Evolutionary conservation across 768 basidiomycete species (phyloP).

Genomic region (Royoungia palumana): DNA sequence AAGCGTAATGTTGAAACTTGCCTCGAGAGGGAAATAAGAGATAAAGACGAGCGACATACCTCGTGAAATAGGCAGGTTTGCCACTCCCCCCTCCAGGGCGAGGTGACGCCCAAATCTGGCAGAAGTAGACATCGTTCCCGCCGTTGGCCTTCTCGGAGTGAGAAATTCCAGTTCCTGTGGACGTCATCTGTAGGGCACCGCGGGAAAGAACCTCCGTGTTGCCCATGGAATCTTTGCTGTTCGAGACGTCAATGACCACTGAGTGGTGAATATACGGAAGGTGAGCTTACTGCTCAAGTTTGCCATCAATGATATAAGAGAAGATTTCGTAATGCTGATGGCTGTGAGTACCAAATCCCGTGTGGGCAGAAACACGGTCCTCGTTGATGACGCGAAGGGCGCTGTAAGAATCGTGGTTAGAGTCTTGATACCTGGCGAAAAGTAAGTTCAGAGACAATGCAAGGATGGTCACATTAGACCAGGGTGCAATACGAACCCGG

Average conservation of each 20-base stretch:
- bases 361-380: constrained; percentile 71
- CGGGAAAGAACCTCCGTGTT: constrained; percentile 87
- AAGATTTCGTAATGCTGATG: constrained; percentile 92
- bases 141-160: constrained; percentile 71
- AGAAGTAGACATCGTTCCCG: constrained; percentile 48
- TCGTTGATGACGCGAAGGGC: constrained; percentile 89
- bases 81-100: constrained; percentile 23
- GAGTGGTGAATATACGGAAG: background rate
- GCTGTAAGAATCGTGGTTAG: constrained; percentile 59
- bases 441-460: constrained; percentile 15
- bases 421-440: constrained; percentile 54
- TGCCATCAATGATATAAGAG: constrained; percentile 76
- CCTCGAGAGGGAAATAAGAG: background rate
- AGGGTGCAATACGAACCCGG: constrained; percentile 42
- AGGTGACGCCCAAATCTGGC: constrained; percentile 70
- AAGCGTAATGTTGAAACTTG: too few relatives aligned
- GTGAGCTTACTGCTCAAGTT: constrained; percentile 71
- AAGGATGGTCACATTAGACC: background rate
- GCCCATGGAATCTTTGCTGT: constrained; percentile 86
- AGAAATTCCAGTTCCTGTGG: constrained; percentile 86
- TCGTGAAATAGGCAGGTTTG: constrained; percentile 79
- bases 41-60: constrained; percentile 32
- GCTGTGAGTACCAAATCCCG: constrained; percentile 83
- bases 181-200: constrained; percentile 89
- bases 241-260: background rate